These are phyloP conservation scores for Erodium texanum DNA, from an alignment of 441 rosid genomes.

Conservation along the genomic window DNA sequence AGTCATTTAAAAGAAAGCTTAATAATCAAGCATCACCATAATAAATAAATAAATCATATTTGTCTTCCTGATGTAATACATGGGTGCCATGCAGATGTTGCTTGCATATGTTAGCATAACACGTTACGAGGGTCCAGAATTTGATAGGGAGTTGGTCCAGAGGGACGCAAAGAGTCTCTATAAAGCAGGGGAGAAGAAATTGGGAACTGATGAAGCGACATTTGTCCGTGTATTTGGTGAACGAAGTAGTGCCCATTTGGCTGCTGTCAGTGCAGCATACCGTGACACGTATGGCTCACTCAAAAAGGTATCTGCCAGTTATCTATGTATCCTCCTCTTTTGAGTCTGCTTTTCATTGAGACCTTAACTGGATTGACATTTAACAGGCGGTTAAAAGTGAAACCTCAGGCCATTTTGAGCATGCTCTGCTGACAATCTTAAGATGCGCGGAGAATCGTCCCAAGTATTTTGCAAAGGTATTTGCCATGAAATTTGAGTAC, in stretches of 20 bases:
- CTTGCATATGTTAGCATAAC: slow-evolving; percentile 38
- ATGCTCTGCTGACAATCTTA: slow-evolving; percentile 42
- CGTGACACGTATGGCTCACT: slow-evolving; percentile 35
- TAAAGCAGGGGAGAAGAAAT: slow-evolving; percentile 55
- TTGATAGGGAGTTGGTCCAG: slow-evolving; percentile 30
- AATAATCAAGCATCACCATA: no score
- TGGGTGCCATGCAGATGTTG: slow-evolving; percentile 32
- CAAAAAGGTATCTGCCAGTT: slow-evolving; percentile 36
- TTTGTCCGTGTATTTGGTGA: slow-evolving; percentile 43
- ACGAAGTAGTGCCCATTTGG: slow-evolving; percentile 53
- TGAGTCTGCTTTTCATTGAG: background rate
- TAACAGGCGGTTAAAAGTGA: slow-evolving; percentile 48
- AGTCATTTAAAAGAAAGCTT: background rate
- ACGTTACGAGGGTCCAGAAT: slow-evolving; percentile 46
- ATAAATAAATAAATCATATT: no score
- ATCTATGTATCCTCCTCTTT: background rate
- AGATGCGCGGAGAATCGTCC: slow-evolving; percentile 48
- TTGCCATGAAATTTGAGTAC: no score
- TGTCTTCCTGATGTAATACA: background rate
- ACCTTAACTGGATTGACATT: background rate
- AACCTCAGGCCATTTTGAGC: slow-evolving; percentile 48
- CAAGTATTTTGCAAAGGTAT: slow-evolving; percentile 50
- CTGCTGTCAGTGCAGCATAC: slow-evolving; percentile 34
- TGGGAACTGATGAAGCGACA: slow-evolving; percentile 61
- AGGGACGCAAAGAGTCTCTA: slow-evolving; percentile 47